A percentile compares a stretch with the other conserved stretches of the same genome.
Evolutionary conservation across 139 green algal species (phyloP).

Genomic region (Ulvella scutata): DNA sequence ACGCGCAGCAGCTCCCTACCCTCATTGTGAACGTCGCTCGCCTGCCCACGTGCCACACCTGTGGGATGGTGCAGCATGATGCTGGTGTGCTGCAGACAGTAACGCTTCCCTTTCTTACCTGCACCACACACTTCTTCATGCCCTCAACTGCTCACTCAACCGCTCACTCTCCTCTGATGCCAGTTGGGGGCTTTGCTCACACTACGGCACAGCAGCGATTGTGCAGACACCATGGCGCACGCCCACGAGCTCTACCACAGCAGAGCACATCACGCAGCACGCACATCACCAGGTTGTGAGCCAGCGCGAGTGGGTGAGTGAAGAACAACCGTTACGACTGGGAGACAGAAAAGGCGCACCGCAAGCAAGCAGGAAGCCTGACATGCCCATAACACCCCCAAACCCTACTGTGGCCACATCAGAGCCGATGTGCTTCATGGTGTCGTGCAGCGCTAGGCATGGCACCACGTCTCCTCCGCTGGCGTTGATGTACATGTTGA

Average conservation of each 20-base stretch:
- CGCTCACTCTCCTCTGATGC: no score
- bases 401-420: slow-evolving; percentile 89
- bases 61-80: slow-evolving; percentile 95
- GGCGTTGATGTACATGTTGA: slow-evolving; percentile 84
- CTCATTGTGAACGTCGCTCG: slow-evolving; percentile 95
- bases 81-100: slow-evolving; percentile 73
- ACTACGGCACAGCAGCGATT: no score
- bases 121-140: not conserved
- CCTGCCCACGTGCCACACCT: slow-evolving; percentile 80
- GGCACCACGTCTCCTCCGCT: slow-evolving; percentile 72
- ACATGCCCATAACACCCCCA: slow-evolving; percentile 88
- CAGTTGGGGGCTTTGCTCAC: no score
- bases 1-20: slow-evolving; percentile 82
- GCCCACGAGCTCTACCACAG: no score
- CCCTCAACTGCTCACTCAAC: no score
- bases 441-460: slow-evolving; percentile 90
- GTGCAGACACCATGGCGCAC: no score
- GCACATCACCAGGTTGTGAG: no score
- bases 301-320: no score
- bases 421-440: slow-evolving; percentile 83
- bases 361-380: slow-evolving; percentile 77
- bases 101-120: slow-evolving; percentile 61
- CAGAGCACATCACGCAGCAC: no score
- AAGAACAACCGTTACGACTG: no score
- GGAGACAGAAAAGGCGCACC: no score